Percentiles rank a stretch among this genome's conserved stretches.
Evolutionary conservation across 179 eudicot genomes (phyloP).

Genomic region (Drosera spatulata): DNA sequence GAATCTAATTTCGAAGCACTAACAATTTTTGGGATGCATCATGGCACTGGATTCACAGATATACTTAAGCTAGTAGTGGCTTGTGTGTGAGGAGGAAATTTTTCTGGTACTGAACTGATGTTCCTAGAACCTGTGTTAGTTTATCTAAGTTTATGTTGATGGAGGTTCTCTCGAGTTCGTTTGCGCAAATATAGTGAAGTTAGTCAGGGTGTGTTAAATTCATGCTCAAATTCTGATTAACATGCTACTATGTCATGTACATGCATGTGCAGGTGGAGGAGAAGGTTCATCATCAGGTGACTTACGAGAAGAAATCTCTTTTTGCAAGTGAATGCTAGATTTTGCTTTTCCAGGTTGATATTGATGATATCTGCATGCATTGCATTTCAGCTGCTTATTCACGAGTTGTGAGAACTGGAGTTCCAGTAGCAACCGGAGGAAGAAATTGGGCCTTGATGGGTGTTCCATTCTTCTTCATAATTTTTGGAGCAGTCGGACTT

Average conservation of each 20-base stretch:
- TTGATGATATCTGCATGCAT: background rate
- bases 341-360: background rate
- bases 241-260: constrained; percentile 5
- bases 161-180: background rate
- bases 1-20: too few relatives aligned
- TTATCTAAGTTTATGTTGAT: too few relatives aligned
- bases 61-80: too few relatives aligned
- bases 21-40: too few relatives aligned
- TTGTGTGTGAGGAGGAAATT: too few relatives aligned
- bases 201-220: background rate
- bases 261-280: constrained; percentile 21
- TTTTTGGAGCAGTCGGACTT: constrained; percentile 45
- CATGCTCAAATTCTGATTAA: background rate
- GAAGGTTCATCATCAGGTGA: constrained; percentile 20
- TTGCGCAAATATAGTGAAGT: background rate
- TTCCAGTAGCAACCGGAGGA: constrained; percentile 37
- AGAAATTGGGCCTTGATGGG: constrained; percentile 32
- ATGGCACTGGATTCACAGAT: too few relatives aligned
- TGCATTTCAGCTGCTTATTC: constrained; percentile 19
- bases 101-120: too few relatives aligned
- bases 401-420: constrained; percentile 52
- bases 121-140: too few relatives aligned
- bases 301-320: background rate
- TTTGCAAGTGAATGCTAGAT: background rate
- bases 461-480: constrained; percentile 53